Evolutionary conservation across 257 asterid species (phyloP).

Genomic region (Henckelia pumila): DNA sequence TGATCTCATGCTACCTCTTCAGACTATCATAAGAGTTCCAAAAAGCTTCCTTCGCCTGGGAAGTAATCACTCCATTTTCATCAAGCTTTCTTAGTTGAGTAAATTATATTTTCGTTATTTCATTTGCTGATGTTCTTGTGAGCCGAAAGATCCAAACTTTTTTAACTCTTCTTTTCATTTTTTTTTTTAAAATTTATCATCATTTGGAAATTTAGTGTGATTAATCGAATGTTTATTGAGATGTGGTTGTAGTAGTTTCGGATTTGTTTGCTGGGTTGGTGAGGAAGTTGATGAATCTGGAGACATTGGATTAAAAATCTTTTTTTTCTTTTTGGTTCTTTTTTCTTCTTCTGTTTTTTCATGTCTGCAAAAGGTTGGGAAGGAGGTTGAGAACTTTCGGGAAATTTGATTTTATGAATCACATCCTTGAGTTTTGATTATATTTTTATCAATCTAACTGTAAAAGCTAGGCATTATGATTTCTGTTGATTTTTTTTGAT

Average conservation of each 20-base stretch:
- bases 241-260: neutral
- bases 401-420: too few relatives aligned
- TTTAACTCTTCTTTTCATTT: too few relatives aligned
- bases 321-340: too few relatives aligned
- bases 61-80: neutral
- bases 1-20: neutral
- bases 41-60: too few relatives aligned
- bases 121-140: neutral
- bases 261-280: neutral
- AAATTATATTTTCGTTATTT: neutral
- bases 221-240: too few relatives aligned
- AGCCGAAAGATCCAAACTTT: neutral
- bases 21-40: too few relatives aligned
- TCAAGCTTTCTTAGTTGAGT: neutral
- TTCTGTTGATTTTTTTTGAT: slow-evolving; percentile 15
- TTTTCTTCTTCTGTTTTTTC: neutral
- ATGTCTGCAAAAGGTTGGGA: too few relatives aligned
- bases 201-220: neutral
- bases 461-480: neutral
- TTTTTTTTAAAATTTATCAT: too few relatives aligned
- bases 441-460: slow-evolving; percentile 16
- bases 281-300: neutral
- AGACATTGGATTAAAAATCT: too few relatives aligned
- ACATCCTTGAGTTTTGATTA: slow-evolving; percentile 4
- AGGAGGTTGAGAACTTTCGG: slow-evolving; percentile 23